phyloP scores from a whole-genome alignment of 176 grass and related monocot genomes.

The Carex kokanica region DNA sequence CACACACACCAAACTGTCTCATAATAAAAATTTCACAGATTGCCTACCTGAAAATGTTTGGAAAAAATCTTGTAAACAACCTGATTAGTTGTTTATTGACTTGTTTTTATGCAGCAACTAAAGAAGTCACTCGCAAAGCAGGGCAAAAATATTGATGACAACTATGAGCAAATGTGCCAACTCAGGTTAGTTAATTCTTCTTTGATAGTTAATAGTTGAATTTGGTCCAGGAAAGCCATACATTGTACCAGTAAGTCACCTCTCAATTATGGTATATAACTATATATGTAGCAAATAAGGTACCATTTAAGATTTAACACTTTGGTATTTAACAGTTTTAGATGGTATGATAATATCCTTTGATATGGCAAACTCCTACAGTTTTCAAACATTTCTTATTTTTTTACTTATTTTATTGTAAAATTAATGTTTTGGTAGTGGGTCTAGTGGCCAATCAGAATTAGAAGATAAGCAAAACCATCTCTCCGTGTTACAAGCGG shows the following conservation, averaged over 20 bases:
- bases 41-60: background rate
- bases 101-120: background rate
- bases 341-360: too few species aligned
- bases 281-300: background rate
- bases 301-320: too few species aligned
- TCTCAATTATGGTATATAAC: background rate
- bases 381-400: too few species aligned
- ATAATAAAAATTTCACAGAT: too few species aligned
- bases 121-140: background rate
- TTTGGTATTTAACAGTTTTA: too few species aligned
- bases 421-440: background rate
- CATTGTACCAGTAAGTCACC: background rate
- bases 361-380: too few species aligned
- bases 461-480: background rate
- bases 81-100: background rate
- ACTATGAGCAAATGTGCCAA: background rate
- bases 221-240: background rate
- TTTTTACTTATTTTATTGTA: background rate
- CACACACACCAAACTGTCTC: too few species aligned
- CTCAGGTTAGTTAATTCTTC: background rate
- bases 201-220: background rate
- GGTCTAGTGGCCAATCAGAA: background rate
- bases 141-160: background rate
- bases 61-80: background rate
- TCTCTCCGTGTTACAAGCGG: background rate